These are phyloP conservation scores for Pseudogymnoascus sp. DNA, from an alignment of 2,329 filamentous ascomycete species.

Conservation along the genomic window DNA sequence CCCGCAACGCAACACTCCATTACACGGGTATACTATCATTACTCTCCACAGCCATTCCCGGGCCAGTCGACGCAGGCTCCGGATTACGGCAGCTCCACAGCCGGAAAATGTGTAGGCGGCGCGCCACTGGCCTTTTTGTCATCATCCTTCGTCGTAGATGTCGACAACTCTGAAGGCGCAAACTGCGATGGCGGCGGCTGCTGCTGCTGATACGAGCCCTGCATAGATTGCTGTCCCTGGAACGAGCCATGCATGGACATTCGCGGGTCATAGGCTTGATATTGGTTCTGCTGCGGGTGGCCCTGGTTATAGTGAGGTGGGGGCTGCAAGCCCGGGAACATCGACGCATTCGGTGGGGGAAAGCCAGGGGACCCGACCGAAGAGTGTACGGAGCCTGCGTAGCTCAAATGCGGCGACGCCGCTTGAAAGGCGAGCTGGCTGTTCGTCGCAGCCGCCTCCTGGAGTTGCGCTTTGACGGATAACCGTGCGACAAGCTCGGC, in stretches of 20 bases:
- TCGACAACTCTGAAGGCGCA: background rate
- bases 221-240: background rate
- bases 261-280: background rate
- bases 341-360: background rate
- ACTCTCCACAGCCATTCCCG: background rate
- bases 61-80: background rate
- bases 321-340: background rate
- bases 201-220: background rate
- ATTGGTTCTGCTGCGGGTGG: background rate
- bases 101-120: background rate
- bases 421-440: constrained; percentile 12
- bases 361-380: background rate
- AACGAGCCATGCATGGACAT: background rate
- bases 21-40: background rate
- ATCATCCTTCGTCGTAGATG: background rate
- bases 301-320: background rate
- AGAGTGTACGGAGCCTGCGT: background rate
- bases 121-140: background rate
- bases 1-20: background rate
- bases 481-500: constrained; percentile 59
- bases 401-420: background rate
- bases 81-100: background rate
- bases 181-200: background rate
- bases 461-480: constrained; percentile 39
- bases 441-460: constrained; percentile 20